Evolutionary conservation across 176 grass and related monocot species (phyloP).

Genomic region (Carex myosuroides): DNA sequence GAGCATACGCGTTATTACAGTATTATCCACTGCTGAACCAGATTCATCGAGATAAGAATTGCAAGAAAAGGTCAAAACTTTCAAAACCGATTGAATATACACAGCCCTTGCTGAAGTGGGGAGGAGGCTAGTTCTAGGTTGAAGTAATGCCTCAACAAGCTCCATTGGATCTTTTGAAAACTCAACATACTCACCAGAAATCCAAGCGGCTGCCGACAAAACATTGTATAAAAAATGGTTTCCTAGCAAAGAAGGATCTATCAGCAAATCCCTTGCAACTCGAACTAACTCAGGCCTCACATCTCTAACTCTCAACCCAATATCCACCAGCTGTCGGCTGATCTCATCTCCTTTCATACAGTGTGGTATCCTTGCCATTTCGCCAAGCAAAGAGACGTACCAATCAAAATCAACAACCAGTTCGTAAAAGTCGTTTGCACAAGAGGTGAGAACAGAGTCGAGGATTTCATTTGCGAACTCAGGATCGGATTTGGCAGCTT

Average conservation of each 20-base stretch:
- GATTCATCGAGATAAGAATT: constrained; percentile 39
- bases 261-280: constrained; percentile 56
- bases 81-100: constrained; percentile 76
- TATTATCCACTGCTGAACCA: constrained; percentile 8
- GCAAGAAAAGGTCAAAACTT: constrained; percentile 52
- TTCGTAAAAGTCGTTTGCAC: constrained; percentile 65
- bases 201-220: constrained; percentile 72
- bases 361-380: constrained; percentile 70
- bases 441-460: constrained; percentile 47
- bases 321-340: constrained; percentile 69
- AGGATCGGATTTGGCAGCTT: constrained; percentile 60
- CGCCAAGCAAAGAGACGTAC: constrained; percentile 59
- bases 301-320: constrained; percentile 81
- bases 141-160: constrained; percentile 81
- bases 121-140: constrained; percentile 73
- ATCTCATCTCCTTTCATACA: constrained; percentile 72
- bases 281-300: constrained; percentile 57
- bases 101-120: constrained; percentile 57
- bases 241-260: constrained; percentile 76
- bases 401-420: constrained; percentile 84
- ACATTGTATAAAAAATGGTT: constrained; percentile 62
- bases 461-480: constrained; percentile 77
- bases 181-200: constrained; percentile 78
- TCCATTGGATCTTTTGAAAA: constrained; percentile 65
- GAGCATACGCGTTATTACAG: constrained; percentile 49